These are phyloP conservation scores for Boletus patriciae DNA, from an alignment of 768 basidiomycete genomes.

Conservation along the genomic window DNA sequence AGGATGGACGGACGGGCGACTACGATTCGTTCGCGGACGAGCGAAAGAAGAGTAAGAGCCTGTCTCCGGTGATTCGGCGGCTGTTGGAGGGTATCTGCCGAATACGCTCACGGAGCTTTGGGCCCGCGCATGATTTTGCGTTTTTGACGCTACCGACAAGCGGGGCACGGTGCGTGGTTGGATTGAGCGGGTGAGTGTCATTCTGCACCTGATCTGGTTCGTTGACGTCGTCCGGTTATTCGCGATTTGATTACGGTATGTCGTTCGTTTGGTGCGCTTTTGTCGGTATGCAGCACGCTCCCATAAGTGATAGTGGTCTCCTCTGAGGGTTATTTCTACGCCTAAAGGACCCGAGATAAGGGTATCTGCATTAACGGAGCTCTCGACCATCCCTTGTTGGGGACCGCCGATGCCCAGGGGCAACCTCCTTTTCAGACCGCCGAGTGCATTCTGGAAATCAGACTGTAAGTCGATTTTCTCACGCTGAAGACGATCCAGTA, in stretches of 20 bases:
- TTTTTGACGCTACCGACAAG: slow-evolving; percentile 78
- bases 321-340: slow-evolving; percentile 93
- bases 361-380: too few species aligned
- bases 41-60: slow-evolving; percentile 57
- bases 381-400: too few species aligned
- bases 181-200: slow-evolving; percentile 73
- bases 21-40: slow-evolving; percentile 84
- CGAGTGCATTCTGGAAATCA: too few species aligned
- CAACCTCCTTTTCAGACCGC: too few species aligned
- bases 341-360: too few species aligned
- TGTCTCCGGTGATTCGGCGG: slow-evolving; percentile 65
- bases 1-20: slow-evolving; percentile 59
- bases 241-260: too few species aligned
- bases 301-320: slow-evolving; percentile 98
- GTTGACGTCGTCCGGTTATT: too few species aligned
- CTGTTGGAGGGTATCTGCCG: slow-evolving; percentile 82
- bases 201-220: background rate
- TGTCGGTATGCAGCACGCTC: slow-evolving; percentile 60
- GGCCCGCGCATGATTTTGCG: slow-evolving; percentile 92
- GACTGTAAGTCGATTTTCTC: too few species aligned
- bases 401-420: too few species aligned
- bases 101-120: slow-evolving; percentile 92
- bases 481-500: too few species aligned
- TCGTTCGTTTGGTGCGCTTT: background rate
- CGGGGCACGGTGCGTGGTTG: slow-evolving; percentile 84